Evolutionary conservation across 805 yeast species (phyloP).

Genomic region (Ogataea naganishii): DNA sequence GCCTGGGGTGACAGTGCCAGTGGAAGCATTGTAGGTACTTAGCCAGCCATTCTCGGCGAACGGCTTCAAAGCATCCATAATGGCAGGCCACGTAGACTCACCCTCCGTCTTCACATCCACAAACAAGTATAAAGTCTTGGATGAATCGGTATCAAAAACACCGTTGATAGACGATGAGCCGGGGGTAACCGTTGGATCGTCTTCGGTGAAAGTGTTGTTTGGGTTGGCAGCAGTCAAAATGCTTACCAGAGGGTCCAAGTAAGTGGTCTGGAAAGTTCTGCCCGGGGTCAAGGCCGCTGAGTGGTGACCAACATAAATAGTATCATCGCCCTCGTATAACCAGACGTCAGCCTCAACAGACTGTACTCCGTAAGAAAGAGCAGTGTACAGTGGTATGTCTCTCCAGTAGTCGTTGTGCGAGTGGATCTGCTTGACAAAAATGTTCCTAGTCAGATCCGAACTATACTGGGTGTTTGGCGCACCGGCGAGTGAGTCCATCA

Average conservation of each 20-base stretch:
- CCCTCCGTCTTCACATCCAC: slow-evolving; percentile 58
- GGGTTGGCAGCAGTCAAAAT: slow-evolving; percentile 43
- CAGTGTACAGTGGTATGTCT: slow-evolving; percentile 35
- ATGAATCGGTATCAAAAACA: slow-evolving; percentile 32
- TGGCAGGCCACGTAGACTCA: slow-evolving; percentile 35
- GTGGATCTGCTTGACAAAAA: slow-evolving; percentile 35
- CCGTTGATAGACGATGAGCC: too few relatives aligned
- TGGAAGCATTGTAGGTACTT: slow-evolving; percentile 33
- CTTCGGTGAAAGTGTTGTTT: slow-evolving; percentile 7
- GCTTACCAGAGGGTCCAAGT: slow-evolving; percentile 41
- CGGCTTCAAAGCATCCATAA: slow-evolving; percentile 36
- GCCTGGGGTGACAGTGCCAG: slow-evolving; percentile 29
- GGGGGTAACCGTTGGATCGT: slow-evolving; percentile 4
- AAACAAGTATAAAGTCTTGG: slow-evolving; percentile 48
- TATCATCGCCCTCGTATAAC: slow-evolving; percentile 29
- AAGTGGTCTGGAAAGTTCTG: slow-evolving; percentile 39
- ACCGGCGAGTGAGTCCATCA: too few relatives aligned
- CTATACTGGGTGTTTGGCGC: too few relatives aligned
- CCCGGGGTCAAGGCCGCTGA: slow-evolving; percentile 33
- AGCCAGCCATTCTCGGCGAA: slow-evolving; percentile 41
- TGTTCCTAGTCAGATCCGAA: slow-evolving; percentile 24
- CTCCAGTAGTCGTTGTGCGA: slow-evolving; percentile 57
- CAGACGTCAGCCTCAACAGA: slow-evolving; percentile 52
- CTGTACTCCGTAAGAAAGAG: slow-evolving; percentile 35
- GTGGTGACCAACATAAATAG: slow-evolving; percentile 57